Conservation (phyloP, 805 yeast genomes). For the Millerozyma acaciae region DNA sequence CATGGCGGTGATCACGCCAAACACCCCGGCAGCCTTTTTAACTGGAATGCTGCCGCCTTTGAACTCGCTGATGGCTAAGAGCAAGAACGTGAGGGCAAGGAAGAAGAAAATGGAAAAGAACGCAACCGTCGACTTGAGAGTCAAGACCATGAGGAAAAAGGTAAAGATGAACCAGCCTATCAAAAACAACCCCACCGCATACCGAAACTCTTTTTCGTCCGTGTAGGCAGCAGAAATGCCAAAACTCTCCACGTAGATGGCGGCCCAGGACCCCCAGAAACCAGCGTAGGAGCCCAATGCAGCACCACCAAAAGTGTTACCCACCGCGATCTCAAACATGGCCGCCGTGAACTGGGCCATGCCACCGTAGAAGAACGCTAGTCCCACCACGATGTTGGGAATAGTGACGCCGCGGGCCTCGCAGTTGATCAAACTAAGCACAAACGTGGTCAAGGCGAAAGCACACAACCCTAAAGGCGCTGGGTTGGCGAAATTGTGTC, state of each 20-base stretch:
- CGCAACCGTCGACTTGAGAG: constrained; percentile 42
- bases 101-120: constrained; percentile 40
- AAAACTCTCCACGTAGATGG: constrained; percentile 41
- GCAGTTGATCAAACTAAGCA: constrained; percentile 58
- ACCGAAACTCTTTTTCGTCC: constrained; percentile 22
- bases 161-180: constrained; percentile 44
- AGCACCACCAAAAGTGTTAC: constrained; percentile 73
- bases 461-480: constrained; percentile 73
- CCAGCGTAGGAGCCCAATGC: constrained; percentile 63
- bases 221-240: constrained; percentile 35
- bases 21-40: constrained; percentile 41
- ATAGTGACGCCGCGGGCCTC: constrained; percentile 65
- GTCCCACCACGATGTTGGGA: constrained; percentile 59
- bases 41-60: constrained; percentile 21
- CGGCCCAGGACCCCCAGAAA: constrained; percentile 75
- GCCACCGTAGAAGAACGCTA: constrained; percentile 72
- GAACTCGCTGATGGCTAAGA: constrained; percentile 38
- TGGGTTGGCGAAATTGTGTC: constrained; percentile 56
- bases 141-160: constrained; percentile 37
- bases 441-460: constrained; percentile 66
- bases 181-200: constrained; percentile 37
- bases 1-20: constrained; percentile 40
- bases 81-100: constrained; percentile 37
- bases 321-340: constrained; percentile 70
- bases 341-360: constrained; percentile 69